Base-by-base conservation (phyloP, 306 rosid genomes). In the Sindora glabra region DNA sequence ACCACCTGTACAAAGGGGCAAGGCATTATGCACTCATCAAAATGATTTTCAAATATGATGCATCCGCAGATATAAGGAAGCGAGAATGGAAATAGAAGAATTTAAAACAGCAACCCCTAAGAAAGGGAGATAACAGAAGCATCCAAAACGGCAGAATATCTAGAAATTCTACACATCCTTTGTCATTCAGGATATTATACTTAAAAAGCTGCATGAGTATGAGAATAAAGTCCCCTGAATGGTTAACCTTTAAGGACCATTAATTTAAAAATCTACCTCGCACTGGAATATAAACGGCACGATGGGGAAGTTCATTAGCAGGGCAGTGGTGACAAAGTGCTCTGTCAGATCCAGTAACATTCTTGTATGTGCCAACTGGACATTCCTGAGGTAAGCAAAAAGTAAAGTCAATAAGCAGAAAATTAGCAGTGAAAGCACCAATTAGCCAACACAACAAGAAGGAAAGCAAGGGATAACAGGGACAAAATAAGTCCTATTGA, bases 281-380 rank as follows among this genome's bases (percentile, higher is more conserved):
- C 48, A 94, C 89, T 37, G 81, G 29, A 65, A 75, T 63, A 64
- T 78, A 94, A 66, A 56, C 77, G 27, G 99, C 97, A 47, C 97
- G 97, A 48, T 62, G 77, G 42, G 99, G 99, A 68, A 94, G 99
- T 69, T 77, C 84, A 22, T 64, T 14, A 42, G 71, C 81, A 66
- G 99, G 97, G 61, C 99, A 94, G 30, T 1, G 67, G 56, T 7
- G 84, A 72, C 99, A 94, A 71, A 94, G 99, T 52, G 72, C 71
- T 61, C 33, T 68, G 74, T 89, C 94, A 57, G 99, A 89, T 73
- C 99, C 99, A 61, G 77, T 73, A 48, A 72, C 83, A 79, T 89
- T 84, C 86, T 89, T 94, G 67, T 77, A 94, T 54, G 99, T 94
- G 58, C 99, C 99, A 45, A 74, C 78, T 6, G 99, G 97, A 75